phyloP scores from a whole-genome alignment of 2,329 filamentous ascomycete species.

The Aspergillus melleus region DNA sequence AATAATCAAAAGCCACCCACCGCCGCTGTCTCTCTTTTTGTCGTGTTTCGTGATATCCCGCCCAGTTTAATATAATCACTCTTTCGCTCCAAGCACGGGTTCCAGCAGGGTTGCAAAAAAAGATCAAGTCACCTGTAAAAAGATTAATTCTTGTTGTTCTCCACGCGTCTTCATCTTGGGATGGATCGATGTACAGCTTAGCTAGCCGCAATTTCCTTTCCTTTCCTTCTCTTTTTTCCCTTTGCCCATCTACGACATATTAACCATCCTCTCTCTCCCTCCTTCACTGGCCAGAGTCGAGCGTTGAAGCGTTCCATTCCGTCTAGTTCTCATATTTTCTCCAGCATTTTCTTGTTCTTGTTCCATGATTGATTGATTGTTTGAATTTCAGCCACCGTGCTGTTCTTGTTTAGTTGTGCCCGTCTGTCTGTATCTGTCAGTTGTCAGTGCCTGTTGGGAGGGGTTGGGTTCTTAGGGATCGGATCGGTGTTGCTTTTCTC shows the following conservation, averaged over 20 bases:
- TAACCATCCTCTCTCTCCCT: neutral
- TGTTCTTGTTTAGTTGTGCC: neutral
- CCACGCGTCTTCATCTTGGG: neutral
- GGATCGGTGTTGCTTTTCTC: neutral
- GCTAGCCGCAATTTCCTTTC: constrained; percentile 1
- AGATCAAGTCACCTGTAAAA: constrained; percentile 2
- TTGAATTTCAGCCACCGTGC: neutral
- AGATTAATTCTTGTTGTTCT: constrained; percentile 2
- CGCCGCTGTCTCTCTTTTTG: neutral
- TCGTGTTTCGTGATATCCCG: neutral
- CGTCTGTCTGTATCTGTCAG: neutral
- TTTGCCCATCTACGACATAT: constrained; percentile 6
- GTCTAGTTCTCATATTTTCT: neutral
- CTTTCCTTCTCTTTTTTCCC: neutral
- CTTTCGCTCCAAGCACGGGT: neutral
- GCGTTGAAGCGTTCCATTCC: constrained; percentile 13
- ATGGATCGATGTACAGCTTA: constrained; percentile 12
- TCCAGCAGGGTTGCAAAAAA: neutral
- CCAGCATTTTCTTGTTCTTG: neutral
- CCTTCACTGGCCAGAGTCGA: constrained; percentile 5
- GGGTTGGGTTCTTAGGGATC: neutral
- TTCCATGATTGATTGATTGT: neutral
- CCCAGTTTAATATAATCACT: neutral
- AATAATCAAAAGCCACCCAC: neutral
- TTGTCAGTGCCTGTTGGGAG: neutral